A percentile compares a stretch with the other conserved stretches of the same genome.
phyloP scores from a whole-genome alignment of 495 filamentous ascomycete species.

The Barbatosphaeria neglecta region DNA sequence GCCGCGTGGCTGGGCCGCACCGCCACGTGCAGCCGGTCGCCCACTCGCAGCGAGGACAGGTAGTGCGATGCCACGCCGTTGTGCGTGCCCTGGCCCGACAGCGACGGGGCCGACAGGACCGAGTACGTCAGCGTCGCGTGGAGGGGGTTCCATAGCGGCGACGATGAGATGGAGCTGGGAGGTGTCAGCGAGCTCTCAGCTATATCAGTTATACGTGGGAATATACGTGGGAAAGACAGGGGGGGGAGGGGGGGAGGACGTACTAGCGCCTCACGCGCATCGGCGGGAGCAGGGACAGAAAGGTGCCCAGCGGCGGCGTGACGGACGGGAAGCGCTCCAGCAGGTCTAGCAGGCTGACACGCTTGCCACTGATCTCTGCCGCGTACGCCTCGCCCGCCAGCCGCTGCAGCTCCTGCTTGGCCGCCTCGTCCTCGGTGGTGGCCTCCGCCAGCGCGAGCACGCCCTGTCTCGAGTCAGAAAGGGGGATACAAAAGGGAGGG shows the following conservation, averaged over 20 bases:
- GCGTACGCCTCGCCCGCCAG: slow-evolving; percentile 41
- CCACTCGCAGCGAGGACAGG: slow-evolving; percentile 44
- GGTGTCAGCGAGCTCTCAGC: background rate
- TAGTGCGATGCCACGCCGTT: slow-evolving; percentile 50
- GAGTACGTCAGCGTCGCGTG: slow-evolving; percentile 56
- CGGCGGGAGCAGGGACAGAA: slow-evolving; percentile 58
- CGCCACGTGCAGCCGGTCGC: slow-evolving; percentile 50
- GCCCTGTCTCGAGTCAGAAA: slow-evolving; percentile 14
- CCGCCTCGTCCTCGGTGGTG: slow-evolving; percentile 22
- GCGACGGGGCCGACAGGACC: slow-evolving; percentile 46
- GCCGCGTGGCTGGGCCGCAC: slow-evolving; percentile 46
- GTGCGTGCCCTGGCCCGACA: slow-evolving; percentile 35
- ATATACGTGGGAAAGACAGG: background rate
- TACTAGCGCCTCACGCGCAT: slow-evolving; percentile 65
- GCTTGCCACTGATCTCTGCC: slow-evolving; percentile 41
- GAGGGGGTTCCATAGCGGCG: slow-evolving; percentile 45
- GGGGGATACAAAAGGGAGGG: background rate
- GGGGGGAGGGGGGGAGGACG: slow-evolving; percentile 2
- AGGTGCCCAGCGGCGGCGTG: slow-evolving; percentile 45
- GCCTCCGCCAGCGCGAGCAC: slow-evolving; percentile 34
- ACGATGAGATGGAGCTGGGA: slow-evolving; percentile 59
- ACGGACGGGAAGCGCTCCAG: slow-evolving; percentile 47
- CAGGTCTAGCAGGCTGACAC: slow-evolving; percentile 52
- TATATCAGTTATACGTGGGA: slow-evolving; percentile 5
- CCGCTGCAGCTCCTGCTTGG: slow-evolving; percentile 28